Evolutionary conservation across 768 basidiomycete species (phyloP).

Genomic region (Gloeophyllum trabeum): DNA sequence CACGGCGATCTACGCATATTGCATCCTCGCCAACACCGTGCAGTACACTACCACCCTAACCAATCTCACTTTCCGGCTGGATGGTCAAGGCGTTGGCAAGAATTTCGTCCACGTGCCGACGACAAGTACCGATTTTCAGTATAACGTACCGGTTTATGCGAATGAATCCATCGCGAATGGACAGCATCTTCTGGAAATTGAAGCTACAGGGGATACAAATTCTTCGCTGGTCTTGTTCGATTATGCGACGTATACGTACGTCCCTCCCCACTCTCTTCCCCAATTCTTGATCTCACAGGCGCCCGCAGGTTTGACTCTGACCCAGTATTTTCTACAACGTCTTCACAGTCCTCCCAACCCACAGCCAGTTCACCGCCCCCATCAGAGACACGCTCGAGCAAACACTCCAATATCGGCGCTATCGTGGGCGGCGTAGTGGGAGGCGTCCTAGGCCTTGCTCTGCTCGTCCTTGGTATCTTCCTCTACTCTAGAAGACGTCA

Average conservation of each 20-base stretch:
- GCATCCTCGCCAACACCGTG: background rate
- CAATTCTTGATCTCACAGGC: too few species aligned
- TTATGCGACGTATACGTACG: background rate
- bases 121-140: background rate
- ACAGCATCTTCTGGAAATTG: background rate
- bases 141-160: slow-evolving; percentile 1
- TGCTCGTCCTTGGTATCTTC: background rate
- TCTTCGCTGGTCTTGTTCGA: background rate
- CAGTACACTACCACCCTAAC: background rate
- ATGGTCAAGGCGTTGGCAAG: background rate
- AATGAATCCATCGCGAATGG: background rate
- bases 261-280: background rate
- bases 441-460: background rate
- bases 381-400: too few species aligned
- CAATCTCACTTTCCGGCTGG: background rate
- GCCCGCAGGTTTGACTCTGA: too few species aligned
- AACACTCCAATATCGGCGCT: too few species aligned
- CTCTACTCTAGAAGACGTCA: too few species aligned
- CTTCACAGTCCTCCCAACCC: too few species aligned
- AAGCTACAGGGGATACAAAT: background rate
- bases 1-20: background rate
- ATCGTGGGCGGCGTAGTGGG: background rate
- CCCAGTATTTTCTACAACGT: too few species aligned
- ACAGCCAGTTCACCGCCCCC: too few species aligned
- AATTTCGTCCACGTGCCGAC: background rate